These are phyloP conservation scores for Echites panduratus DNA, from an alignment of 257 asterid genomes.

Conservation along the genomic window DNA sequence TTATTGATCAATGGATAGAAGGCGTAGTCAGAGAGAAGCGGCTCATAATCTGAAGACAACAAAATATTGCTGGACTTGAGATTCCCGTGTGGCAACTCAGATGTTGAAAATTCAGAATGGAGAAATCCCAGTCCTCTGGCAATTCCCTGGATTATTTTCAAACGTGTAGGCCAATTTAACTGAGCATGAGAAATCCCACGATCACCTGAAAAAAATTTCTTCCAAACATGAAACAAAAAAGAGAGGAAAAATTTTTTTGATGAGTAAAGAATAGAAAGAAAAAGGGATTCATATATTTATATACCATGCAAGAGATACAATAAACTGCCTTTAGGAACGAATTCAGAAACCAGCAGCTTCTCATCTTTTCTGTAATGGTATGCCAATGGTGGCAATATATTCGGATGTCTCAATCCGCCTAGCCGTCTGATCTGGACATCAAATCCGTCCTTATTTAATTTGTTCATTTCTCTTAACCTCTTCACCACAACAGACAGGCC, in stretches of 20 bases:
- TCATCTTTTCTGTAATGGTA: constrained; percentile 77
- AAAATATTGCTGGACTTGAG: constrained; percentile 91
- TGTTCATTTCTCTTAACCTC: constrained; percentile 70
- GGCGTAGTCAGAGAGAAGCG: constrained; percentile 77
- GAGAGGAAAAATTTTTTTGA: no score
- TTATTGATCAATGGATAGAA: constrained; percentile 49
- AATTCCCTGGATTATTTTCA: constrained; percentile 71
- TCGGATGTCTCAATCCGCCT: constrained; percentile 49
- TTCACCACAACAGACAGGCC: constrained; percentile 81
- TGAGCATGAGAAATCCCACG: constrained; percentile 56
- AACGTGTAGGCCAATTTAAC: constrained; percentile 57
- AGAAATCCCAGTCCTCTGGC: constrained; percentile 79
- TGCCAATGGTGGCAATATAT: constrained; percentile 71
- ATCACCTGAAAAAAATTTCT: constrained; percentile 49
- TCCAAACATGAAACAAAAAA: background rate
- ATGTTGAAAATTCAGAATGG: constrained; percentile 54
- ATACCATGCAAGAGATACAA: constrained; percentile 70
- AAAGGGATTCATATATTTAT: no score
- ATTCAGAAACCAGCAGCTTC: constrained; percentile 73
- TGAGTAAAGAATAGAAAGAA: no score
- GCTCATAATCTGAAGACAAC: constrained; percentile 45
- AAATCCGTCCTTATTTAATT: constrained; percentile 57
- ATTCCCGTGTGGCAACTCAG: constrained; percentile 81
- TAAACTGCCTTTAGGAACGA: constrained; percentile 66
- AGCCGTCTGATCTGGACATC: constrained; percentile 59